These are phyloP conservation scores for Rubroboletus pulcherrimus DNA, from an alignment of 768 basidiomycete genomes.

Conservation along the genomic window DNA sequence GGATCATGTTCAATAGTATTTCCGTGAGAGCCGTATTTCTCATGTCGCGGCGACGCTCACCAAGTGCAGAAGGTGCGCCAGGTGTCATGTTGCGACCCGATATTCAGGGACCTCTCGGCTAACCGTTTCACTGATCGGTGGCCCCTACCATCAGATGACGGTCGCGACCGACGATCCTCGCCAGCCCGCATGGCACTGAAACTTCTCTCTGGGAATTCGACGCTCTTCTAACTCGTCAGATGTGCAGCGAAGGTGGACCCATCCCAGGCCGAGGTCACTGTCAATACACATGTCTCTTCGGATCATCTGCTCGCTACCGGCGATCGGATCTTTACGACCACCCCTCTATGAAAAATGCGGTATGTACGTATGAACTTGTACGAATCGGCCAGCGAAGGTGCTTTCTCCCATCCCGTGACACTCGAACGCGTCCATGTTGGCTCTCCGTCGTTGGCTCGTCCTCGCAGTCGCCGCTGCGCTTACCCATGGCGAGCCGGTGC, in stretches of 20 bases:
- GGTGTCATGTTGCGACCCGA: too few relatives aligned
- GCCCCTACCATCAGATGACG: background rate
- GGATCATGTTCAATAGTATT: too few relatives aligned
- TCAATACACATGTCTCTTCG: background rate
- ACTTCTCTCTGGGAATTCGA: background rate
- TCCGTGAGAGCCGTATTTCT: too few relatives aligned
- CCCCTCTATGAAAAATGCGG: background rate
- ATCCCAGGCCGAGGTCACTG: background rate
- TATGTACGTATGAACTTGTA: background rate
- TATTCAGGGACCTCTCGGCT: too few relatives aligned
- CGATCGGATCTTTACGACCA: background rate
- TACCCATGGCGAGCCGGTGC: constrained; percentile 33
- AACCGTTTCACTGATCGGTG: too few relatives aligned
- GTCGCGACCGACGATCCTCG: background rate
- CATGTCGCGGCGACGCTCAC: too few relatives aligned
- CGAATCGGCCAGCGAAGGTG: background rate
- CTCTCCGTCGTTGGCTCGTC: constrained; percentile 17
- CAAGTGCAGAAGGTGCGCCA: too few relatives aligned
- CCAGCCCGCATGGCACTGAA: background rate
- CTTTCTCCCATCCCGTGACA: background rate
- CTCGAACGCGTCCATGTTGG: background rate
- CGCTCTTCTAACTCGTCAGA: background rate
- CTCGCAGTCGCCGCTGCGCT: constrained; percentile 5
- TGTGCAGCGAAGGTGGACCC: background rate
- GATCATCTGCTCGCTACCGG: background rate